These are phyloP conservation scores for Daedaleopsis nitida DNA, from an alignment of 768 basidiomycete species.

Conservation along the genomic window DNA sequence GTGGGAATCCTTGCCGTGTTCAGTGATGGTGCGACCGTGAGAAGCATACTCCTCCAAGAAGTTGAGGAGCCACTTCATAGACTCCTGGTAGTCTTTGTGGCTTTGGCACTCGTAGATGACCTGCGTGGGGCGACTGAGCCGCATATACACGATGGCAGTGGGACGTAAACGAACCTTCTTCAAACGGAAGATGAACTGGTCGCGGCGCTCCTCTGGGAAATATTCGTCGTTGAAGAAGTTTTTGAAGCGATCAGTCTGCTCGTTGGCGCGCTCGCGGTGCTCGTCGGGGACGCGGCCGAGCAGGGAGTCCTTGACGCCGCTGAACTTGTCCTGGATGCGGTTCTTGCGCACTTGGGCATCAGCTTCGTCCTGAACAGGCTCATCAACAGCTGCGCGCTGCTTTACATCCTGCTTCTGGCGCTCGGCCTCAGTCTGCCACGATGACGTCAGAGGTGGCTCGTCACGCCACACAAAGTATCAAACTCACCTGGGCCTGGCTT, in stretches of 20 bases:
- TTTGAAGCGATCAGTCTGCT: slow-evolving; percentile 58
- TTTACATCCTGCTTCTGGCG: slow-evolving; percentile 23
- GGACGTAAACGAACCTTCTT: slow-evolving; percentile 73
- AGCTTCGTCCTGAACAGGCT: slow-evolving; percentile 32
- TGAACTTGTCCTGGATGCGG: slow-evolving; percentile 33
- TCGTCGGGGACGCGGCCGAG: slow-evolving; percentile 66
- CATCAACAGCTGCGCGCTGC: slow-evolving; percentile 29
- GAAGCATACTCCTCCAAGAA: slow-evolving; percentile 61
- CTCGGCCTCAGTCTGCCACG: slow-evolving; percentile 20
- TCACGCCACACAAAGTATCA: background rate
- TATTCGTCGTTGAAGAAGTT: slow-evolving; percentile 79
- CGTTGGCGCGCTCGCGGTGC: slow-evolving; percentile 57
- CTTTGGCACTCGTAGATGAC: slow-evolving; percentile 91
- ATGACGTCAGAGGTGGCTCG: background rate
- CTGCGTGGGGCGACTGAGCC: background rate
- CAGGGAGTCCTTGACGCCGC: slow-evolving; percentile 39
- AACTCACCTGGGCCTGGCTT: slow-evolving; percentile 17
- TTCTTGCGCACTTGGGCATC: slow-evolving; percentile 40
- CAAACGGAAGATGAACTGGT: slow-evolving; percentile 89
- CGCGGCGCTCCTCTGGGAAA: slow-evolving; percentile 88
- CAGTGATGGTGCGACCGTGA: slow-evolving; percentile 35
- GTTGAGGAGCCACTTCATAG: slow-evolving; percentile 70
- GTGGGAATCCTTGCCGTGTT: slow-evolving; percentile 24
- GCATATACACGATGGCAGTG: too few species aligned
- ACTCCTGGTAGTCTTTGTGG: slow-evolving; percentile 86